A percentile compares a stretch with the other conserved stretches of the same genome.
phyloP scores from a whole-genome alignment of 169 alveolate species.

The Amoebophrya sp. region DNA sequence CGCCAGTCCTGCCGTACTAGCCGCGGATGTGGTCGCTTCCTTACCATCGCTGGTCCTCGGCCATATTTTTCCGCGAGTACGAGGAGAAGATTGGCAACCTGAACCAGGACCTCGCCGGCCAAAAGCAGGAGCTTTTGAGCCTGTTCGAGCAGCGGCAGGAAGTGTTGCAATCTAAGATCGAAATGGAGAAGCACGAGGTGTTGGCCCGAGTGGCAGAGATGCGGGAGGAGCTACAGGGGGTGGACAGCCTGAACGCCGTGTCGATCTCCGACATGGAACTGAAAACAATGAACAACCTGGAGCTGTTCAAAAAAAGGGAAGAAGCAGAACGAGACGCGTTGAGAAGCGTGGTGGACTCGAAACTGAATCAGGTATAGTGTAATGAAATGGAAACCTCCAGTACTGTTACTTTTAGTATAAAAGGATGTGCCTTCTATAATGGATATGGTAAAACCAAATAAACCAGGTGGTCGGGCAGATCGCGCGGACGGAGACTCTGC shows the following conservation, averaged over 20 bases:
- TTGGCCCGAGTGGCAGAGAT: neutral
- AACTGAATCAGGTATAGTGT: neutral
- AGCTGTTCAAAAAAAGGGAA: neutral
- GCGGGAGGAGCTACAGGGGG: neutral
- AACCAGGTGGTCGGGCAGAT: neutral
- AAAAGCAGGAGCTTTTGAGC: neutral
- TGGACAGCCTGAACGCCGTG: neutral
- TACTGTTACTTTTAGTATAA: too few relatives aligned
- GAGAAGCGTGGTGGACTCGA: neutral
- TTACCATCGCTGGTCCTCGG: too few relatives aligned
- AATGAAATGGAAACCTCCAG: too few relatives aligned
- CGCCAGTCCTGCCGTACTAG: too few relatives aligned
- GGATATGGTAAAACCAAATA: too few relatives aligned
- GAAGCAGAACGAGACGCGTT: neutral
- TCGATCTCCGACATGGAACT: neutral
- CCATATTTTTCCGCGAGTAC: too few relatives aligned
- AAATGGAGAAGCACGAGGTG: neutral
- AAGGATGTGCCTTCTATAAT: too few relatives aligned
- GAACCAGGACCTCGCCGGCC: neutral
- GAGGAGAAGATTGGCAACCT: neutral
- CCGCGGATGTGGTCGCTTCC: too few relatives aligned
- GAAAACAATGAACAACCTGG: neutral
- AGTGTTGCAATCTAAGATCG: neutral
- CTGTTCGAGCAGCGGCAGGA: neutral
- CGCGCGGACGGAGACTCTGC: neutral